A percentile compares a stretch with the other conserved stretches of the same genome.
These are phyloP conservation scores for Flaveria sonorensis DNA, from an alignment of 129 eudicot genomes.

Conservation along the genomic window DNA sequence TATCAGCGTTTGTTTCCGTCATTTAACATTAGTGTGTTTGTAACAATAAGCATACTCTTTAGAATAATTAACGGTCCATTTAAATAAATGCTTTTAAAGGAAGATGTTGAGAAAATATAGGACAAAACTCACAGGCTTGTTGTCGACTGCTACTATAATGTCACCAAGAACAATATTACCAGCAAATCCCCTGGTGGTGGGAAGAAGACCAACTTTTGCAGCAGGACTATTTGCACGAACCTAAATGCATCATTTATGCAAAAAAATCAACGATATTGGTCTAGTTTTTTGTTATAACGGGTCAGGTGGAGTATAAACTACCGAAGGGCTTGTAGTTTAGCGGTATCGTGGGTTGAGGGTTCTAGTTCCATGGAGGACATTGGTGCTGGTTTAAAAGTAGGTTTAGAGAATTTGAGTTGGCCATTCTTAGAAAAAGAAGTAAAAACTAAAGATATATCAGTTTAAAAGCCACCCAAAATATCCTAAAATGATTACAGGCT, in stretches of 20 bases:
- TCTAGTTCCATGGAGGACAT: too few relatives aligned
- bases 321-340: too few relatives aligned
- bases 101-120: background rate
- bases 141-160: slow-evolving; percentile 66
- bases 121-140: slow-evolving; percentile 75
- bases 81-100: background rate
- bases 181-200: slow-evolving; percentile 92
- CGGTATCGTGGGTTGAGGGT: too few relatives aligned
- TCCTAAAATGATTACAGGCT: background rate
- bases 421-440: background rate
- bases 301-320: background rate
- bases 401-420: too few relatives aligned
- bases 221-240: slow-evolving; percentile 86
- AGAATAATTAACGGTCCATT: background rate
- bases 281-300: background rate
- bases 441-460: background rate
- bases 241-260: slow-evolving; percentile 39
- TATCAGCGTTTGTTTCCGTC: background rate
- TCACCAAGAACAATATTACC: slow-evolving; percentile 96
- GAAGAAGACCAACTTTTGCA: slow-evolving; percentile 79
- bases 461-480: background rate
- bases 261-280: background rate
- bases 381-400: too few relatives aligned
- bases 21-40: background rate
- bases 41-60: background rate